A percentile compares a stretch with the other conserved stretches of the same genome.
Conservation (phyloP, 768 basidiomycete genomes). For the Xerocomus brunneocitrinus region DNA sequence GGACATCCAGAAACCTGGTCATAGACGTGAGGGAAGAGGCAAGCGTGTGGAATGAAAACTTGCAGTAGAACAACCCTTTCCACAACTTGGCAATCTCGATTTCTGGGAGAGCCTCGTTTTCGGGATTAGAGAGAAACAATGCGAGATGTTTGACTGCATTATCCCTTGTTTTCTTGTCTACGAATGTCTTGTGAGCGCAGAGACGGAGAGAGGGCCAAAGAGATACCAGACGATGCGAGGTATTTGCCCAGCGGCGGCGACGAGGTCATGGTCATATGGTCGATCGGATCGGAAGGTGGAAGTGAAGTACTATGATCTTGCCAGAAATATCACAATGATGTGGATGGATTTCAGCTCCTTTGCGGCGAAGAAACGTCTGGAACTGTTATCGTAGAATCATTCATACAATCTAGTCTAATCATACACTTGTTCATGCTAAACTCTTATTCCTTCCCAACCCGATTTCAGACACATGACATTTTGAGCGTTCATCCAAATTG, state of each 20-base stretch:
- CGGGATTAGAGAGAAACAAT: conserved; percentile 68
- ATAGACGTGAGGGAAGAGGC: neutral
- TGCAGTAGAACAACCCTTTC: conserved; percentile 98
- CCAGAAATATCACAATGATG: too few relatives aligned
- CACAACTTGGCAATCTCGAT: conserved; percentile 87
- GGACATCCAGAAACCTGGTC: conserved; percentile 96
- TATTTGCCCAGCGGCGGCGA: conserved; percentile 78
- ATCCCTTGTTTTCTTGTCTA: conserved; percentile 91
- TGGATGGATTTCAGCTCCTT: too few relatives aligned
- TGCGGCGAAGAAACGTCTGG: too few relatives aligned
- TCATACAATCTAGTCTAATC: conserved; percentile 7
- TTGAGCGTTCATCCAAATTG: too few relatives aligned
- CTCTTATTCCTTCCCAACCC: too few relatives aligned
- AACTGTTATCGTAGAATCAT: too few relatives aligned
- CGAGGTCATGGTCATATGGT: conserved; percentile 30
- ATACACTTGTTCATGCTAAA: too few relatives aligned
- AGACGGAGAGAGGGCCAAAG: neutral
- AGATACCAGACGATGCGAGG: conserved; percentile 84
- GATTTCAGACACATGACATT: too few relatives aligned
- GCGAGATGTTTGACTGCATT: conserved; percentile 80
- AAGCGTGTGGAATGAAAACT: conserved; percentile 18
- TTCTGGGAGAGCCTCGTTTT: conserved; percentile 55
- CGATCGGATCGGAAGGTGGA: conserved; percentile 20
- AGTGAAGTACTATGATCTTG: neutral
- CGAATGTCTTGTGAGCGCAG: neutral